phyloP scores from a whole-genome alignment of 345 rosid species.

The Rhodamnia rubescens region DNA sequence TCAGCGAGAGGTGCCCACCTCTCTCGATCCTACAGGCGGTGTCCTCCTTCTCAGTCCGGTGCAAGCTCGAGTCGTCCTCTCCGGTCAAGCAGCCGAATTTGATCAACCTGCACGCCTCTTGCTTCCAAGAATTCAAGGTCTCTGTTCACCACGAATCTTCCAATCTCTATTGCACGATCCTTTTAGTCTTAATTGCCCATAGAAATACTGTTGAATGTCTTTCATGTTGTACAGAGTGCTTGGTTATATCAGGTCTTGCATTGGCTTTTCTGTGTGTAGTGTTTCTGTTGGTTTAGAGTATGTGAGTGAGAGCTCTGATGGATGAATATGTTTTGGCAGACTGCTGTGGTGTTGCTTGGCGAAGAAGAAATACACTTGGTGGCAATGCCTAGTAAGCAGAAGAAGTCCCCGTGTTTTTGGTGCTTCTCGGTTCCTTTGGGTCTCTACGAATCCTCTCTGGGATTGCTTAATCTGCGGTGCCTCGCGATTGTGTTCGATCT shows the following conservation, averaged over 20 bases:
- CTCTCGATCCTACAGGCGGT: conserved; percentile 79
- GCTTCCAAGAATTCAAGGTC: conserved; percentile 86
- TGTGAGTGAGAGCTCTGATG: background rate
- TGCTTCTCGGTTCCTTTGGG: conserved; percentile 68
- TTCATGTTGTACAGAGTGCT: background rate
- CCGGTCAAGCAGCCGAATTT: conserved; percentile 43
- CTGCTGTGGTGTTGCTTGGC: conserved; percentile 78
- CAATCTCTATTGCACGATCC: background rate
- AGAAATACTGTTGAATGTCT: background rate
- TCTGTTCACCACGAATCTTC: conserved; percentile 15
- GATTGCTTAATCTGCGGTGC: conserved; percentile 79
- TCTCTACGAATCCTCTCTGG: conserved; percentile 63
- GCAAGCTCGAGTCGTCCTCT: conserved; percentile 80
- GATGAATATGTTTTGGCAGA: conserved; percentile 21
- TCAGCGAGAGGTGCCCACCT: conserved; percentile 81
- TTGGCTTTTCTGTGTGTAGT: background rate
- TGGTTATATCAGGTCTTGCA: background rate
- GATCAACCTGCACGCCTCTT: conserved; percentile 75
- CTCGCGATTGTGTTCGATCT: conserved; percentile 89
- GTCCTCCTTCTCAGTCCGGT: conserved; percentile 66
- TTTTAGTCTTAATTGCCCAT: background rate
- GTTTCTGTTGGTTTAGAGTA: conserved; percentile 7
- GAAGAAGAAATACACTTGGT: conserved; percentile 88
- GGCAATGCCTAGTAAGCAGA: conserved; percentile 96
- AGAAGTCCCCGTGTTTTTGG: conserved; percentile 98